Evolutionary conservation across 768 basidiomycete species (phyloP).

Genomic region (Rhodosporidiobolus sp.): DNA sequence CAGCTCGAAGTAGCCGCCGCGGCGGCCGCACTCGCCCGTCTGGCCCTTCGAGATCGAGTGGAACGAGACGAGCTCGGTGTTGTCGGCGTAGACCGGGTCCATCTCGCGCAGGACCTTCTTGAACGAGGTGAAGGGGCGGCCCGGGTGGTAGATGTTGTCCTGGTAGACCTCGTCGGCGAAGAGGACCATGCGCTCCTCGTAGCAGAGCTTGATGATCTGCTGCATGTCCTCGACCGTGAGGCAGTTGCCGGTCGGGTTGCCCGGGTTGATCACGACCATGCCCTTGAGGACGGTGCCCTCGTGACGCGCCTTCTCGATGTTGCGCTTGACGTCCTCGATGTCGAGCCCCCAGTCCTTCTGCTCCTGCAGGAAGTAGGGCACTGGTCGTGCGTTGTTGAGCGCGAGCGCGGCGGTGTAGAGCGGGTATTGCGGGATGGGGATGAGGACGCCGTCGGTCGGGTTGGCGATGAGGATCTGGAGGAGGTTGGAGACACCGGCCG

Average conservation of each 20-base stretch:
- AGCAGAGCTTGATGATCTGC: conserved; percentile 75
- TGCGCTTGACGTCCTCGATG: conserved; percentile 61
- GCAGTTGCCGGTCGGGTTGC: conserved; percentile 91
- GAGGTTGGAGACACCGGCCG: conserved; percentile 83
- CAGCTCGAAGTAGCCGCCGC: conserved; percentile 94
- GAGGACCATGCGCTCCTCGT: conserved; percentile 77
- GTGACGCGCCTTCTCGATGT: conserved; percentile 63
- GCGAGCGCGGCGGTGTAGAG: conserved; percentile 94
- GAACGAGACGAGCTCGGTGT: conserved; percentile 82
- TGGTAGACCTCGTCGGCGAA: conserved; percentile 99
- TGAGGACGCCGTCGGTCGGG: conserved; percentile 71
- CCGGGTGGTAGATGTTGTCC: conserved; percentile 70
- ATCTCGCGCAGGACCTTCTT: conserved; percentile 74
- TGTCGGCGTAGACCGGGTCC: conserved; percentile 56
- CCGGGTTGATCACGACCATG: conserved; percentile 96
- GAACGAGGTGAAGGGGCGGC: conserved; percentile 83
- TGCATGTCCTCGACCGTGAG: conserved; percentile 69
- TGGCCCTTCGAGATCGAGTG: conserved; percentile 98
- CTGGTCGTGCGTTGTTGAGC: conserved; percentile 69
- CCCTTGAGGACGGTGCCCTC: conserved; percentile 69
- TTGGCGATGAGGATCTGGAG: conserved; percentile 72
- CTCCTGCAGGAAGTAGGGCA: conserved; percentile 90
- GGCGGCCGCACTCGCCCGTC: conserved; percentile 90
- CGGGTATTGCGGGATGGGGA: conserved; percentile 98
- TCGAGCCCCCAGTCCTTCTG: conserved; percentile 77